These are phyloP conservation scores for Amanita fuliginea DNA, from an alignment of 768 basidiomycete genomes.

Conservation along the genomic window DNA sequence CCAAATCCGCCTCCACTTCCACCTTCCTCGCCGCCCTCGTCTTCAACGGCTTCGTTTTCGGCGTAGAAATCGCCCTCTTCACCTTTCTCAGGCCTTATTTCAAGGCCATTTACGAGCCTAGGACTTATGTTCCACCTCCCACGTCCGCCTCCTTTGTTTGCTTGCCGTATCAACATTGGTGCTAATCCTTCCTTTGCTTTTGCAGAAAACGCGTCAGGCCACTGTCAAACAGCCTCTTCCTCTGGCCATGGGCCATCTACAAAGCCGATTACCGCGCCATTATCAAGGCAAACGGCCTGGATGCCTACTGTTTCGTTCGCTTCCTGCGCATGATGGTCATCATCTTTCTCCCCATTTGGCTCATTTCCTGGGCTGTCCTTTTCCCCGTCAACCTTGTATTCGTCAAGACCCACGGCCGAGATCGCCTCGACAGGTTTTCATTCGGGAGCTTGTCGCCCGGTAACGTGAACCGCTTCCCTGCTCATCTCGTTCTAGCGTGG, in stretches of 20 bases:
- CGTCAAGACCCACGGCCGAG: slow-evolving; percentile 32
- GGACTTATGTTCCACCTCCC: slow-evolving; percentile 50
- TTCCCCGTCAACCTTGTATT: slow-evolving; percentile 61
- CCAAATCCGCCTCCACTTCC: slow-evolving; percentile 53
- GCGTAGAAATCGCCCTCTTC: slow-evolving; percentile 60
- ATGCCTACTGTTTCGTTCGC: slow-evolving; percentile 90
- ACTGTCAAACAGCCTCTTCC: slow-evolving; percentile 36
- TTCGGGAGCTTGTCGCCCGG: slow-evolving; percentile 63
- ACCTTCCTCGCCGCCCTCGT: slow-evolving; percentile 81
- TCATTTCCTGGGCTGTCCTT: slow-evolving; percentile 78
- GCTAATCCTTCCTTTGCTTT: not conserved
- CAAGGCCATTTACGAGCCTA: slow-evolving; percentile 81
- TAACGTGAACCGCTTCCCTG: slow-evolving; percentile 53
- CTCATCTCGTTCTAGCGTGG: slow-evolving; percentile 69
- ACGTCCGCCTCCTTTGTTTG: slow-evolving; percentile 20
- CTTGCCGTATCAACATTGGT: not conserved
- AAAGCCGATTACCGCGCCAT: slow-evolving; percentile 52
- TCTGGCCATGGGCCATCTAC: slow-evolving; percentile 61
- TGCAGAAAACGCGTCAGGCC: slow-evolving; percentile 47
- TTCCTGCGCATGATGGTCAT: slow-evolving; percentile 79
- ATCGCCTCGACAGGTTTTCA: slow-evolving; percentile 59
- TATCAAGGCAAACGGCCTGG: slow-evolving; percentile 64
- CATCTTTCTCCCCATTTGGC: slow-evolving; percentile 84
- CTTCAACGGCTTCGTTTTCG: slow-evolving; percentile 71
- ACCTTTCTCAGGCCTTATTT: slow-evolving; percentile 80